Conservation (phyloP, 352 stramenopile genomes). For the Phytophthora cryptogea region DNA sequence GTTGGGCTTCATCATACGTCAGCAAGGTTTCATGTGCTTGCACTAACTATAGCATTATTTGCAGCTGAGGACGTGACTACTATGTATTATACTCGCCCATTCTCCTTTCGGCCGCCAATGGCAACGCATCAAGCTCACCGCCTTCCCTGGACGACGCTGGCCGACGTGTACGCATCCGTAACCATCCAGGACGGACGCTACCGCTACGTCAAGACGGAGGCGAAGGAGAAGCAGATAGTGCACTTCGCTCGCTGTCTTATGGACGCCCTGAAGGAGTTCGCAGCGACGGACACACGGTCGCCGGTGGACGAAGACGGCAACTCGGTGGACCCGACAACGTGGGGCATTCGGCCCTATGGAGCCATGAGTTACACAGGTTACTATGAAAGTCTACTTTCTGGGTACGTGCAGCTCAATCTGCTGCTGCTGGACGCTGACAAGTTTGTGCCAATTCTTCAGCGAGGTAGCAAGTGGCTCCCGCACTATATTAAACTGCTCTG, state of each 20-base stretch:
- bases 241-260: slow-evolving; percentile 37
- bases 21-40: not conserved
- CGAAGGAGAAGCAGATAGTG: slow-evolving; percentile 24
- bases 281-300: slow-evolving; percentile 24
- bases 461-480: slow-evolving; percentile 1
- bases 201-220: slow-evolving; percentile 13
- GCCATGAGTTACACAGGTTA: slow-evolving; percentile 24
- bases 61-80: not conserved
- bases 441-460: slow-evolving; percentile 30
- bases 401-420: slow-evolving; percentile 43
- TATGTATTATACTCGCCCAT: not conserved
- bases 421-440: slow-evolving; percentile 31
- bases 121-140: slow-evolving; percentile 30
- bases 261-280: slow-evolving; percentile 32
- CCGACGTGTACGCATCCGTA: slow-evolving; percentile 14
- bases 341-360: slow-evolving; percentile 15
- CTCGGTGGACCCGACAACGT: slow-evolving; percentile 29
- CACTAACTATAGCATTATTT: not conserved
- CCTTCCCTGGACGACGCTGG: slow-evolving; percentile 35
- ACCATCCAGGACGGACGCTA: slow-evolving; percentile 5
- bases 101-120: not conserved
- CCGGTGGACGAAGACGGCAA: slow-evolving; percentile 25
- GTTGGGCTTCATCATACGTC: not conserved
- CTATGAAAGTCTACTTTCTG: slow-evolving; percentile 28
- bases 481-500: slow-evolving; percentile 22